Evolutionary conservation across 306 rosid genomes (phyloP), one percentile per base, ranked within the genome.

Genomic region (Gleditsia sinensis): DNA sequence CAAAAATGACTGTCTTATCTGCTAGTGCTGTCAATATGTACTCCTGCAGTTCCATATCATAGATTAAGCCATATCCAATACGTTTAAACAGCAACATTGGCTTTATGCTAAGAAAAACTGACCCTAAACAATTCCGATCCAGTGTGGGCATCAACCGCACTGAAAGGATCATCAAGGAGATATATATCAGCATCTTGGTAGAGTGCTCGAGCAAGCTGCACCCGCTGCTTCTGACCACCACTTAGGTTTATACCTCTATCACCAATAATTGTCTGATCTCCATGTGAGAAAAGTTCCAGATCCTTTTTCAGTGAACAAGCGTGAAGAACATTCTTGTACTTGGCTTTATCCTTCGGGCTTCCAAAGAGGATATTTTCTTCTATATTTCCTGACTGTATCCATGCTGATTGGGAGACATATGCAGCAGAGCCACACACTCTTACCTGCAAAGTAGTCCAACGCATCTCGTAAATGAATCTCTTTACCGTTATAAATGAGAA

Each of bases 221-320:
- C 90, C 57, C 97, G 85, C 85, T 93, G 98, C 88, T 93, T 93
- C 85, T 93, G 98, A 80, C 98, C 98, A 62, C 98, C 97, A 75
- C 96, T 93, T 71, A 93, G 78, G 80, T 93, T 93, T 83, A 91
- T 93, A 58, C 98, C 98, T 84, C 98, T 84, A 33, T 93, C 98
- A 71, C 98, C 98, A 69, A 93, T 93, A 60, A 93, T 93, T 71
- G 98, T 93, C 73, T 93, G 93, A 78, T 91, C 98, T 61, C 97
- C 96, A 66, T 91, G 96, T 25, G 98, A 92, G 72, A 91, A 84
- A 74, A 89, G 94, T 73, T 93, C 93, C 32, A 93, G 85, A 81
- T 93, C 98, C 78, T 87, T 93, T 83, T 93, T 91, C 71, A 93
- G 86, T 53, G 93, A 82, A 87, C 97, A 93, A 82, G 98, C 97